Evolutionary conservation across 306 rosid genomes (phyloP).

Genomic region (Vachellia collinsii): DNA sequence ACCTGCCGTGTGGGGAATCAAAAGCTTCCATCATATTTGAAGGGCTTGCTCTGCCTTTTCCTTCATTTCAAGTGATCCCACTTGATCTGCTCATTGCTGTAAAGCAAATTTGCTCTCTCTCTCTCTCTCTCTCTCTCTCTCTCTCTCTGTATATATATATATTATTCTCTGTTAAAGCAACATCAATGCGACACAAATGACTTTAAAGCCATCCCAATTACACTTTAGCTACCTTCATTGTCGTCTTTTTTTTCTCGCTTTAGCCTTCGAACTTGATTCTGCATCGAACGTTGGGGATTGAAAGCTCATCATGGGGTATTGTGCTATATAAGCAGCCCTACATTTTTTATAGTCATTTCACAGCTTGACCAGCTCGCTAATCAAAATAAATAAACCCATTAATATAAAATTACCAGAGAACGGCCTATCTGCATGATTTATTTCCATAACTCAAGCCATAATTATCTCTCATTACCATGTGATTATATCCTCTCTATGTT

Average conservation of each 20-base stretch:
- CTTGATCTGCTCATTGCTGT: background rate
- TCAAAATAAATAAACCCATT: background rate
- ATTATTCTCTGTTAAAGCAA: constrained; percentile 6
- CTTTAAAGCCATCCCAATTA: constrained; percentile 18
- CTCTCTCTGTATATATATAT: too few species aligned
- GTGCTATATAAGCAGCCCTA: background rate
- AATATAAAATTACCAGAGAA: background rate
- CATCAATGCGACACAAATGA: constrained; percentile 19
- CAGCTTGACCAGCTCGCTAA: background rate
- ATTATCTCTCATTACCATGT: constrained; percentile 9
- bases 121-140: background rate
- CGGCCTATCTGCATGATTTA: background rate
- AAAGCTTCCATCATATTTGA: constrained; percentile 37
- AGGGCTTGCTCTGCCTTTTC: constrained; percentile 6
- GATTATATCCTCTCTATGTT: background rate
- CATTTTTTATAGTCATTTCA: background rate
- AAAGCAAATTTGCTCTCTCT: constrained; percentile 8
- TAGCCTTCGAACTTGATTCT: constrained; percentile 12
- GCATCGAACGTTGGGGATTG: background rate
- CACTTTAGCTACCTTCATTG: constrained; percentile 13
- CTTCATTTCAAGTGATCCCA: constrained; percentile 4
- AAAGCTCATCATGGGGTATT: background rate
- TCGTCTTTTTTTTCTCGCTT: background rate
- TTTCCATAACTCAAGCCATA: constrained; percentile 14
- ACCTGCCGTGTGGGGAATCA: constrained; percentile 21